A percentile compares a stretch with the other conserved stretches of the same genome.
phyloP scores from a whole-genome alignment of 2,329 filamentous ascomycete genomes.

The Pseudopithomyces chartarum region DNA sequence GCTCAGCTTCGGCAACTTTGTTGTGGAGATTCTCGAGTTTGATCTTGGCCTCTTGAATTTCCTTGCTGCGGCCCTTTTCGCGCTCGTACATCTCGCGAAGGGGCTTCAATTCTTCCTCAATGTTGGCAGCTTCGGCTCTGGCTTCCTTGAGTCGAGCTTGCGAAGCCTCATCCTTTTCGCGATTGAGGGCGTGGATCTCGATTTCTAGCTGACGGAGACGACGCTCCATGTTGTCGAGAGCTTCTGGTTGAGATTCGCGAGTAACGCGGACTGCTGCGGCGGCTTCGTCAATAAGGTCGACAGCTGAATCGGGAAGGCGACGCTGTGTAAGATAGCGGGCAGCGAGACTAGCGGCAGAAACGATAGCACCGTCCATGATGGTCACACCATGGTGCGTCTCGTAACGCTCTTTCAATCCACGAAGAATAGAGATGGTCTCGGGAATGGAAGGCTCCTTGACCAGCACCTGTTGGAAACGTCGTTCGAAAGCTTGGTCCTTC shows the following conservation, averaged over 20 bases:
- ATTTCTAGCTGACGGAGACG: conserved; percentile 90
- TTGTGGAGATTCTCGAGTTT: conserved; percentile 91
- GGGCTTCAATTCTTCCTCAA: conserved; percentile 89
- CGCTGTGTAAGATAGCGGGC: conserved; percentile 91
- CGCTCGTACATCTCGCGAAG: conserved; percentile 94
- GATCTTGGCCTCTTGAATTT: conserved; percentile 92
- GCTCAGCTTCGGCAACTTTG: conserved; percentile 91
- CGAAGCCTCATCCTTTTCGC: conserved; percentile 94
- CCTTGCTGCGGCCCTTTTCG: conserved; percentile 87
- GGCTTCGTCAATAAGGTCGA: conserved; percentile 95
- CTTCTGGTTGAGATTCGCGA: conserved; percentile 93
- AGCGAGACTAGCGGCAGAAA: conserved; percentile 87
- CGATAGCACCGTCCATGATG: conserved; percentile 91
- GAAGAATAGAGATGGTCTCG: conserved; percentile 97
- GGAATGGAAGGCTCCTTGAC: conserved; percentile 90
- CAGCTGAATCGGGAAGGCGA: conserved; percentile 92
- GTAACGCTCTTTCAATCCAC: conserved; percentile 96
- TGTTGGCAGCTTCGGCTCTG: conserved; percentile 88
- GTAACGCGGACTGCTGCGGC: conserved; percentile 95
- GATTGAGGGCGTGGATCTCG: conserved; percentile 91
- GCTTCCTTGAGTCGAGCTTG: conserved; percentile 81
- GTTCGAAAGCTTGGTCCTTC: conserved; percentile 97
- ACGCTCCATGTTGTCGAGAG: conserved; percentile 92
- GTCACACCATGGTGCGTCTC: conserved; percentile 98
- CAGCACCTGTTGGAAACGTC: conserved; percentile 96